Base-by-base conservation (phyloP, 163 green algal species). In the Scenedesmus sp. region DNA sequence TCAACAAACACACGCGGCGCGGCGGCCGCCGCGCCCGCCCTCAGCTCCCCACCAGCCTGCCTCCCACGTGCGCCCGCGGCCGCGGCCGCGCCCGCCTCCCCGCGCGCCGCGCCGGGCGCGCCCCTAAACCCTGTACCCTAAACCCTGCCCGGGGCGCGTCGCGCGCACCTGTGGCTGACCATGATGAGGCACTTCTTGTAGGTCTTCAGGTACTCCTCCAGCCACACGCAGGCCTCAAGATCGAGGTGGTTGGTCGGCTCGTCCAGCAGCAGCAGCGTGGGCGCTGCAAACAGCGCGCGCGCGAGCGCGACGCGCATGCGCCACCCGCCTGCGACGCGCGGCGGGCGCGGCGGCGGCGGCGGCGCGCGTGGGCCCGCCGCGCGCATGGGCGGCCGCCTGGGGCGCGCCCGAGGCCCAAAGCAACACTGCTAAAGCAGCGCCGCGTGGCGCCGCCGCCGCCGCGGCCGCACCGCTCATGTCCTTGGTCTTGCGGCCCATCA, bases 141-240 rank as follows among this genome's bases (percentile, higher is more conserved):
- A n/a, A n/a, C n/a, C n/a, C n/a, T n/a, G n/a, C n/a, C 45, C 45
- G 15, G 45, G 45, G 15, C 45, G 45, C 15, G 15, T 54, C 45
- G 15, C 15, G 26, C 82, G 34, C 13, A 85, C 84, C 84, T 89
- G 80, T 97, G 93, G 4, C 85, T 93, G 22, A 97, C 89, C 39
- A 97, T 66, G 42, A 98, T 81, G 65, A 98, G 86, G 78, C 94
- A 97, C 78, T 93, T 92, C 58, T 95, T 95, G 84, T 94, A 99
- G 29, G 91, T 93, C 70, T 92, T 93, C 62, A 99, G 84, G 69
- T 94, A 95, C 80, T 98, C 90, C 83, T 99, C 96, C 80, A 99
- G 91, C 96, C 96, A 99, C 84, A 99, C 94, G 80, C 94, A 98
- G 1, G 95, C 95, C 86, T 98, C 93, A 64, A 98, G 80, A 85